These are phyloP conservation scores for Crithidia sp. DNA, from an alignment of 208 protist species.

Conservation along the genomic window DNA sequence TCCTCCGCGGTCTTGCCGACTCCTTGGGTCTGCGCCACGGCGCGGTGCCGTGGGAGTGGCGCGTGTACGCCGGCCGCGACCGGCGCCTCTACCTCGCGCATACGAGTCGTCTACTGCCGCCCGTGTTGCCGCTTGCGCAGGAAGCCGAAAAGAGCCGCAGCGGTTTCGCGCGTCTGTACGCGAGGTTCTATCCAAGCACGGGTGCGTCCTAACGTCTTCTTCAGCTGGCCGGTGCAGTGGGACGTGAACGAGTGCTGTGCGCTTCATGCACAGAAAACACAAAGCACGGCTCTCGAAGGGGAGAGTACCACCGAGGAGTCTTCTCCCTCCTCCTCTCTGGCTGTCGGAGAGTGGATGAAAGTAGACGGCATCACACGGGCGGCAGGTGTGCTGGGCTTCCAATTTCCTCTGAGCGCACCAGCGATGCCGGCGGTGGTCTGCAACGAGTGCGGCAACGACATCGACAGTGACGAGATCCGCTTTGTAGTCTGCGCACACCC, in stretches of 20 bases:
- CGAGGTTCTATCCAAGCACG: neutral
- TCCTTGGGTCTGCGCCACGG: conserved; percentile 46
- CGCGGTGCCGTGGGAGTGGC: conserved; percentile 34
- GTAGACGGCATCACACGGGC: conserved; percentile 58
- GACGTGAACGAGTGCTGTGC: neutral
- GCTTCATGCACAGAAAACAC: no score
- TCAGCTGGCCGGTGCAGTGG: conserved; percentile 22
- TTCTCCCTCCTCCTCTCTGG: conserved; percentile 1
- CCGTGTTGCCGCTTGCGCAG: conserved; percentile 28
- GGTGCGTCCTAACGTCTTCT: conserved; percentile 26
- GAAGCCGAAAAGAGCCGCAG: neutral
- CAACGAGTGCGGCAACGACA: conserved; percentile 46
- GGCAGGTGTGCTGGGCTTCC: conserved; percentile 67
- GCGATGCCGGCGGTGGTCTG: conserved; percentile 45
- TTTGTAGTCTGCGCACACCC: conserved; percentile 70
- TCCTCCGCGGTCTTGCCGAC: conserved; percentile 34
- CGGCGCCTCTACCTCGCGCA: conserved; percentile 74
- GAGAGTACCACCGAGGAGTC: neutral
- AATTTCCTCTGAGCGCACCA: conserved; percentile 36
- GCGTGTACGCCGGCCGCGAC: conserved; percentile 42
- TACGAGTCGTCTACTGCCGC: conserved; percentile 53
- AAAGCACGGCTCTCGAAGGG: no score
- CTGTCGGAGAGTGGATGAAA: conserved; percentile 44
- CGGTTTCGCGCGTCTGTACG: conserved; percentile 1
- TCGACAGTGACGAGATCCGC: conserved; percentile 76